Evolutionary conservation across 2,329 filamentous ascomycete species (phyloP), one percentile per base, ranked within the genome.

Genomic region (Aureobasidium sp.): DNA sequence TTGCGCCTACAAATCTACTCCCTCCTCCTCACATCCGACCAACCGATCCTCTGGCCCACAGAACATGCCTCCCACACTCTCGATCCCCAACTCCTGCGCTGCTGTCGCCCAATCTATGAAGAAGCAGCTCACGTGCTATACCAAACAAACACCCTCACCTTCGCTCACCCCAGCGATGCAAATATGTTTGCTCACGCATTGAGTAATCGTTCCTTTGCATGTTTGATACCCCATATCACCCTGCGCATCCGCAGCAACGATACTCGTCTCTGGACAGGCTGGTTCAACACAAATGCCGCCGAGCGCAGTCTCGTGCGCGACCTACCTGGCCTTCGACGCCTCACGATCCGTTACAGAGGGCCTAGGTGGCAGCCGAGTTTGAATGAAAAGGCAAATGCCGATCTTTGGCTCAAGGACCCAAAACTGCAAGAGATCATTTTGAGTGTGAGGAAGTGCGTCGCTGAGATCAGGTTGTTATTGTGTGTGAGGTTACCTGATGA

Each of bases 111-210:
- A 54, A 64, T 75, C 39, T 65, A 71, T 51, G 66, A 67, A 42
- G 73, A 75, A 63, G 65, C 70, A 8, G 67, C 67, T 25, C 68
- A 68, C 9, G 49, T 74, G 41, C 71, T 75, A 16, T 74, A 74
- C 67, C 65, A 67, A 16, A 64, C 66, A 59, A 75, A 73, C 63
- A 66, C 62, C n/a, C 61, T 73, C 30, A 66, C 67, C 25, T 74
- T 74, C 62, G 67, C 70, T 61, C 72, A 75, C 62, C 72, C 73
- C 5, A 69, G 65, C 45, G 73, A 75, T 62, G 71, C 71, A 10
- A 75, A 75, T 64, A 72, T 75, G 65, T 74, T 74, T 59, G 68
- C 69, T 2, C 69, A 70, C 58, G 72, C 71, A 11, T 65, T 72
- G 25, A 63, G 66, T 11, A 63, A 63, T 16, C 62, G 66, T 1